These are phyloP conservation scores for Taphrina pruni DNA, from an alignment of 1,139 yeast species.

Conservation along the genomic window DNA sequence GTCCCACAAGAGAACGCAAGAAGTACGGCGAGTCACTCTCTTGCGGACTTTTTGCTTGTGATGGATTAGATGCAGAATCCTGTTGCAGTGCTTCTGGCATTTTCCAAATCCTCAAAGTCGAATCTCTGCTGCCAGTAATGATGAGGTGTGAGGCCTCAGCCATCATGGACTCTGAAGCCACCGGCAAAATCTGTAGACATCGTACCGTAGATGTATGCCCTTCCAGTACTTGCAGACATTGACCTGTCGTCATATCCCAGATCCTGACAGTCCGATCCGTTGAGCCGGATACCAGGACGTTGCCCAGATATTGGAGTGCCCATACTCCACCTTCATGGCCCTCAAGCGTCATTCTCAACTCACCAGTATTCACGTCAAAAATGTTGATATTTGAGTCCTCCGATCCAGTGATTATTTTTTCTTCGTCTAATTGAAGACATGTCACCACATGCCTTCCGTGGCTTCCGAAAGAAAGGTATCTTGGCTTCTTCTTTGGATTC, in stretches of 20 bases:
- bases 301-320: slow-evolving; percentile 90
- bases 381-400: slow-evolving; percentile 84
- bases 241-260: slow-evolving; percentile 80
- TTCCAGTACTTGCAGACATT: slow-evolving; percentile 83
- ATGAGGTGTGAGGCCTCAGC: slow-evolving; percentile 70
- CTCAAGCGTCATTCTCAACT: slow-evolving; percentile 56
- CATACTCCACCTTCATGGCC: slow-evolving; percentile 99
- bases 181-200: slow-evolving; percentile 84
- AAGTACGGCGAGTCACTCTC: slow-evolving; percentile 66
- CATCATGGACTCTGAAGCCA: slow-evolving; percentile 40
- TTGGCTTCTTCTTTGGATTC: slow-evolving; percentile 73
- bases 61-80: slow-evolving; percentile 53
- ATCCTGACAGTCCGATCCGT: slow-evolving; percentile 90
- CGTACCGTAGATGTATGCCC: slow-evolving; percentile 96
- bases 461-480: slow-evolving; percentile 71
- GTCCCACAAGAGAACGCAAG: slow-evolving; percentile 80
- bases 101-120: slow-evolving; percentile 86
- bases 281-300: slow-evolving; percentile 81
- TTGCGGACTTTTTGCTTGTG: slow-evolving; percentile 11
- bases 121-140: slow-evolving; percentile 89
- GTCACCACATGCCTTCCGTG: slow-evolving; percentile 87
- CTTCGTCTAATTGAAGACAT: slow-evolving; percentile 90
- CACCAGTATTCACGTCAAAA: slow-evolving; percentile 78
- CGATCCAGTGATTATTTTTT: slow-evolving; percentile 88
- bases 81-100: slow-evolving; percentile 58